These are phyloP conservation scores for Parmelia sp. DNA, from an alignment of 495 filamentous ascomycete species.

Conservation along the genomic window DNA sequence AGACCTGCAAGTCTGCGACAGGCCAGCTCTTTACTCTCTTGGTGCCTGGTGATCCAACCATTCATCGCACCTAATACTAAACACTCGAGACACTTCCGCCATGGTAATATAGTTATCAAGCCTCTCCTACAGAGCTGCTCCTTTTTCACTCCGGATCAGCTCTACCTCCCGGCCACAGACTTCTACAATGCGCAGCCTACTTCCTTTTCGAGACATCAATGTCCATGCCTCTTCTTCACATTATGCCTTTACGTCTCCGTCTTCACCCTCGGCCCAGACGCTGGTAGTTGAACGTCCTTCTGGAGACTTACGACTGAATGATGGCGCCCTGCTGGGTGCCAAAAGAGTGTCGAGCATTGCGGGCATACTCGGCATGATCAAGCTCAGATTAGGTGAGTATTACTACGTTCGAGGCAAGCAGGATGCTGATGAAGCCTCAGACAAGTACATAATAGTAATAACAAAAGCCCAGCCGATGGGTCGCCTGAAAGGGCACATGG, in stretches of 20 bases:
- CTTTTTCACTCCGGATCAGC: not conserved
- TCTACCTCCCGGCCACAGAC: no score
- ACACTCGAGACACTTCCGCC: no score
- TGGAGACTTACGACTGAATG: slow-evolving; percentile 80
- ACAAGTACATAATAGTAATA: slow-evolving; percentile 95
- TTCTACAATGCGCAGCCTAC: slow-evolving; percentile 31
- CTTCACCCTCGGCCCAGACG: slow-evolving; percentile 77
- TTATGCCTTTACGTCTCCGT: slow-evolving; percentile 95
- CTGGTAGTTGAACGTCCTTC: slow-evolving; percentile 85
- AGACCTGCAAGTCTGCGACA: slow-evolving; percentile 5
- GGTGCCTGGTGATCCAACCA: no score
- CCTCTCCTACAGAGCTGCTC: not conserved
- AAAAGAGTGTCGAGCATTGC: slow-evolving; percentile 89
- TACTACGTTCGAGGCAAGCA: not conserved
- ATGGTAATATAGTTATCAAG: slow-evolving; percentile 5
- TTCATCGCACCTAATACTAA: no score
- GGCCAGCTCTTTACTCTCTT: no score
- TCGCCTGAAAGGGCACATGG: slow-evolving; percentile 81
- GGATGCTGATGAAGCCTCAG: slow-evolving; percentile 40
- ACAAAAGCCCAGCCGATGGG: slow-evolving; percentile 91
- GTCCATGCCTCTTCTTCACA: slow-evolving; percentile 82
- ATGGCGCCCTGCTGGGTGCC: slow-evolving; percentile 63
- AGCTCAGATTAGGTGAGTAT: slow-evolving; percentile 72
- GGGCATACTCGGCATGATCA: slow-evolving; percentile 88
- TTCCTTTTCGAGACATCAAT: slow-evolving; percentile 95